Base-by-base conservation (phyloP, 352 stramenopile genomes). In the Phytophthora melonis region DNA sequence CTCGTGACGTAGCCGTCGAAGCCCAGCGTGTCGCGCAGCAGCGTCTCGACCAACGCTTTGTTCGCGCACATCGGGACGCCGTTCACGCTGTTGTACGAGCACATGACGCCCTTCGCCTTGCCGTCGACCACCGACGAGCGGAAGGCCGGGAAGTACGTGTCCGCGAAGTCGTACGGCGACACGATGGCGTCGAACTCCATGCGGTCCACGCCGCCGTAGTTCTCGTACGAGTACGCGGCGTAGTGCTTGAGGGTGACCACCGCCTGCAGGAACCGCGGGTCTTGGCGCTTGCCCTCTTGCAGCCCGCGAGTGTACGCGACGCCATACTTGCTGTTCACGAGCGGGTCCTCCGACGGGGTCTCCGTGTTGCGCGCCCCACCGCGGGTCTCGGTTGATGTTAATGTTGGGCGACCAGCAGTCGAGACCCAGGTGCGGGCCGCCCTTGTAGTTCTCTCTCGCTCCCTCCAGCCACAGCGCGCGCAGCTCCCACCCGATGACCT, bases 1-100 rank as follows among this genome's bases (percentile, higher is more conserved):
- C 88, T 95, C 21, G 95, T 97, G 68, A 99, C 86, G 77, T 99
- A 99, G n/a, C 93, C 97, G 47, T 98, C 82, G 68, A 98, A 98
- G 10, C 86, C 83, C 71, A 97, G 94, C 18, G 75, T 63, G 3
- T 90, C 74, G 16, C 97, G 80, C 27, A 98, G 68, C 14, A 95
- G 59, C 14, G 86, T 75, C 11, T 86, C 89, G 55, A 81, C 82
- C 16, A 99, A 80, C 23, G 83, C 75, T 11, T 84, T 60, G 72
- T 98, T 98, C 3, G 93, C 89, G 74, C 97, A 99, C 68, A 95
- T 91, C 3, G 97, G 97, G 36, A 98, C 78, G 18, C 95, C 95
- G 71, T 99, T 99, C 4, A 99, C 72, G 43, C 88, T 90, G 71
- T 99, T 99, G 86, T 99, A 99, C 49, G 89, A 97, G 81, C 97